Evolutionary conservation across 2,329 filamentous ascomycete genomes (phyloP).

Genomic region (Colletotrichum somersetense): DNA sequence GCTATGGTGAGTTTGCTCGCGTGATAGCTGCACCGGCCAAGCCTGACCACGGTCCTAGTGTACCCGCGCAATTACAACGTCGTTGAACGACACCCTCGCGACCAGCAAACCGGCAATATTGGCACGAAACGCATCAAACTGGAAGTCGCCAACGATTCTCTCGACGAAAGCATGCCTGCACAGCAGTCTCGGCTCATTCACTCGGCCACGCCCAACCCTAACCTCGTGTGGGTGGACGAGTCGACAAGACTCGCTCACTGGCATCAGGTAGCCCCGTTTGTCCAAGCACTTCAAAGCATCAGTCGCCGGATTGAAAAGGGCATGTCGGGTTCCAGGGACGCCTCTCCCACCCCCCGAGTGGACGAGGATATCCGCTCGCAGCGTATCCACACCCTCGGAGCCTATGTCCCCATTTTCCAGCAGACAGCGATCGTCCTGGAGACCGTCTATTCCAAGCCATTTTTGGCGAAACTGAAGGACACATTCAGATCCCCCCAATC

Average conservation of each 20-base stretch:
- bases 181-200: not conserved
- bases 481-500: conserved; percentile 19
- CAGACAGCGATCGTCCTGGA: conserved; percentile 33
- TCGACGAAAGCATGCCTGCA: not conserved
- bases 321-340: not conserved
- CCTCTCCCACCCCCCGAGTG: conserved; percentile 9
- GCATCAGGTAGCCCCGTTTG: conserved; percentile 34
- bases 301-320: conserved; percentile 19
- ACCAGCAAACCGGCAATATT: conserved; percentile 19
- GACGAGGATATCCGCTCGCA: conserved; percentile 14
- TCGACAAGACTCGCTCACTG: conserved; percentile 33
- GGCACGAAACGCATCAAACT: conserved; percentile 34
- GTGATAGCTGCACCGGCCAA: not conserved
- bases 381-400: conserved; percentile 8
- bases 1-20: conserved; percentile 29
- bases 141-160: conserved; percentile 3
- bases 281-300: conserved; percentile 21
- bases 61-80: conserved; percentile 25
- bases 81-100: conserved; percentile 22
- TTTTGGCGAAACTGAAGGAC: conserved; percentile 26
- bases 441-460: conserved; percentile 34
- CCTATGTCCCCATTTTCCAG: conserved; percentile 12
- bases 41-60: conserved; percentile 24
- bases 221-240: conserved; percentile 37
- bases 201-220: conserved; percentile 2